These are phyloP conservation scores for Macrotyloma uniflorum DNA, from an alignment of 306 rosid species.

Conservation along the genomic window DNA sequence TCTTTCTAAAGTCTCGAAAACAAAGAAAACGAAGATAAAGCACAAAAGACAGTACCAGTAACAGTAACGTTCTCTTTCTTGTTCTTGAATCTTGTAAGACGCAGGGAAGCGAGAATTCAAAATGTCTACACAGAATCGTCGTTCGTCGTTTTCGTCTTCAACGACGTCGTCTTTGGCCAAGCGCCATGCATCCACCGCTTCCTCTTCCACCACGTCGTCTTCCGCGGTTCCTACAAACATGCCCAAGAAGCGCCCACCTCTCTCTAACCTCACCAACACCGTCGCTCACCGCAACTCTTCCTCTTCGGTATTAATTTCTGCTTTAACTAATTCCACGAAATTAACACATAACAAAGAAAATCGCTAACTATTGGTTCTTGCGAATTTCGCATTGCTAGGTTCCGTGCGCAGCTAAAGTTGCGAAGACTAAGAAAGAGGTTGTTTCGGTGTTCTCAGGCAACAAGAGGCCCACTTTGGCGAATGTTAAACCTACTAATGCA, in stretches of 20 bases:
- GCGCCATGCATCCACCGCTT: conserved; percentile 66
- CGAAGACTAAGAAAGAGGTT: conserved; percentile 68
- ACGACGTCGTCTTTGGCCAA: conserved; percentile 82
- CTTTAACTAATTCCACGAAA: not conserved
- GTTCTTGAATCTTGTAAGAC: conserved; percentile 26
- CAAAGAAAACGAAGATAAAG: conserved; percentile 1
- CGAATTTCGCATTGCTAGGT: conserved; percentile 52
- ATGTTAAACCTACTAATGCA: conserved; percentile 46
- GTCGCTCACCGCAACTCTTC: conserved; percentile 46
- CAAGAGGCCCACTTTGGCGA: conserved; percentile 36
- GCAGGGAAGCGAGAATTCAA: not conserved
- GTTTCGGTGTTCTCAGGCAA: conserved; percentile 35
- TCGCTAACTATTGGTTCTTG: not conserved
- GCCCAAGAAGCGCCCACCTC: conserved; percentile 83
- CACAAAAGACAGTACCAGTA: not conserved
- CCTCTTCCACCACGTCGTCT: conserved; percentile 51
- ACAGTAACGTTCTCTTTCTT: conserved; percentile 4
- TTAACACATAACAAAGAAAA: not conserved
- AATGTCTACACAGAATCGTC: conserved; percentile 78
- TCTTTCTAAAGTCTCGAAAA: conserved; percentile 13
- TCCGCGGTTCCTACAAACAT: not conserved
- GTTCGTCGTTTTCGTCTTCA: conserved; percentile 75
- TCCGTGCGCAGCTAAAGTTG: conserved; percentile 58
- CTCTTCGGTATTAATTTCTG: conserved; percentile 47
- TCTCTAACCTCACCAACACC: conserved; percentile 74